Base-by-base conservation (phyloP, 306 rosid genomes). In the Cyamopsis tetragonoloba region DNA sequence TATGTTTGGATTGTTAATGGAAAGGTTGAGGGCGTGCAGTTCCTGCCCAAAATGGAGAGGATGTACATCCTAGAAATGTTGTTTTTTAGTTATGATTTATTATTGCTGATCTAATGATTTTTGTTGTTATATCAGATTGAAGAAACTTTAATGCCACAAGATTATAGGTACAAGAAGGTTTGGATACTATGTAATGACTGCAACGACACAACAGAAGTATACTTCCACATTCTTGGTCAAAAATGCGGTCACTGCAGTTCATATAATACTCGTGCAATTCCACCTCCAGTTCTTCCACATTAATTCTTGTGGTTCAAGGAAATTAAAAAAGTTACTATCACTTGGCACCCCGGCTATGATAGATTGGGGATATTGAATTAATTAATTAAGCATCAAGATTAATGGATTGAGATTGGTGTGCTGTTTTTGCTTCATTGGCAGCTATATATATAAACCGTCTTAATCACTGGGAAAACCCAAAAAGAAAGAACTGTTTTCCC, bases 101-200 rank as follows among this genome's bases (percentile, higher is more conserved):
- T 70, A 41, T 67, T 15, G 42, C 42, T 64, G 44, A 59, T 24
- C 19, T 28, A 4, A 30, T 48, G 56, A 30, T 74, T 56, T 49
- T 3, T 50, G 3, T n/a, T 57, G 39, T 79, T 74, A 37, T 49
- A 37, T 71, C 77, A 92, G 98, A 87, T 92, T 43, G 87, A 80
- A 85, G 92, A 85, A 72, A 87, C 92, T 1, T 19, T 56, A 73
- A 87, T 87, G 92, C 96, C 96, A 0, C 92, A 84, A 70, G 95
- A 85, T 77, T 92, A 87, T 46, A 88, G 85, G 54, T 0, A 48
- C 75, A 85, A 53, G 78, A 92, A 92, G 98, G 90, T 89, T 15
- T 92, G 98, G 98, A 89, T 92, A 35, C 78, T 92, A 39, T 92
- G 98, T 64, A 92, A 89, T 35, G 96, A 92, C 79, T 89, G 98